phyloP scores from a whole-genome alignment of 495 filamentous ascomycete species.

The Paragyromitra xinjiangensis region DNA sequence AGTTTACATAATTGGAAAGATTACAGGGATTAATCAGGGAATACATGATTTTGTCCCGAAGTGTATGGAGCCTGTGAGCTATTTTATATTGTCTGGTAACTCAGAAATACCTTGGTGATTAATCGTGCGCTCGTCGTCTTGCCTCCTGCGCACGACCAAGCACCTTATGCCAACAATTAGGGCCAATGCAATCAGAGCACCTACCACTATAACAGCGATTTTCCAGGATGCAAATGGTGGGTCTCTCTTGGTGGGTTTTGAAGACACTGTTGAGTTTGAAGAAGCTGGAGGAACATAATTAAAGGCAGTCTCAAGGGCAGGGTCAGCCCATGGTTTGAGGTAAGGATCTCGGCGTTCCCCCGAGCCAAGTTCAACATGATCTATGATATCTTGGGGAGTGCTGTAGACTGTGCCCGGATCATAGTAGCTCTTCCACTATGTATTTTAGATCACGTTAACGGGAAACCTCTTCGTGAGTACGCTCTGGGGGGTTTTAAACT shows the following conservation, averaged over 20 bases:
- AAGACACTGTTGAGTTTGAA: neutral
- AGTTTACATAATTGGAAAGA: no score
- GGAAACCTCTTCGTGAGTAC: neutral
- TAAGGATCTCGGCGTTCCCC: slow-evolving; percentile 8
- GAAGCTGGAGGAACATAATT: neutral
- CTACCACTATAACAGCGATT: slow-evolving; percentile 28
- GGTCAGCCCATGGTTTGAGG: slow-evolving; percentile 27
- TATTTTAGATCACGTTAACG: neutral
- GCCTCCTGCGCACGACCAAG: no score
- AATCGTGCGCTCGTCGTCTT: no score
- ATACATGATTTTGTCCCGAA: no score
- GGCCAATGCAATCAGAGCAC: neutral
- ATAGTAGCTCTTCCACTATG: slow-evolving; percentile 30
- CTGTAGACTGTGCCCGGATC: slow-evolving; percentile 20
- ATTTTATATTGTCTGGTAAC: no score
- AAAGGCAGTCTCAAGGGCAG: slow-evolving; percentile 19
- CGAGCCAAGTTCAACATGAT: neutral
- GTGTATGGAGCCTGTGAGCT: no score
- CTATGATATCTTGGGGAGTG: slow-evolving; percentile 10
- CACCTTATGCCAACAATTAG: neutral
- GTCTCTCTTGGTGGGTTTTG: no score
- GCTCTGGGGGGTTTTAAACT: neutral
- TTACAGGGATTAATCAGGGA: no score
- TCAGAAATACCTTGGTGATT: neutral
- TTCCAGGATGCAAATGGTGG: neutral